Evolutionary conservation across 129 eudicot species (phyloP).

Genomic region (Scalesia atractyloides): DNA sequence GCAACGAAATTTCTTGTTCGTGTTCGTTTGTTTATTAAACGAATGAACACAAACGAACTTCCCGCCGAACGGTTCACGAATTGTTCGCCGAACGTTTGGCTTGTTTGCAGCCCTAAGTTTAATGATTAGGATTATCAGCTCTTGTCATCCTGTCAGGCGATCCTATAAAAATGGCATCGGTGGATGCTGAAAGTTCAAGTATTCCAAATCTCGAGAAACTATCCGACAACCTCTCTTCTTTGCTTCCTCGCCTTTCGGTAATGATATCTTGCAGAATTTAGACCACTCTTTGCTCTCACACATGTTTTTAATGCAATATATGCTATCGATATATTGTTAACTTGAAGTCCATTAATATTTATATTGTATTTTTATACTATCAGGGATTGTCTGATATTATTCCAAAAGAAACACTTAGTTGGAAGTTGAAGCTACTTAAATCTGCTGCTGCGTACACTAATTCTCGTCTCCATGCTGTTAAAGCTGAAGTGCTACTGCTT

Average conservation of each 20-base stretch:
- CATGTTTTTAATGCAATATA: constrained; percentile 1
- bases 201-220: constrained; percentile 57
- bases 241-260: constrained; percentile 82
- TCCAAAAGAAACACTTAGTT: constrained; percentile 75
- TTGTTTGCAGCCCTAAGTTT: too few species aligned
- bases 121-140: background rate
- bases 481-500: constrained; percentile 87
- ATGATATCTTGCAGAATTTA: constrained; percentile 26
- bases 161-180: constrained; percentile 85
- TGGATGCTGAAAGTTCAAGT: constrained; percentile 38
- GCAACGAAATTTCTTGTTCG: too few species aligned
- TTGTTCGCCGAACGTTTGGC: too few species aligned
- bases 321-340: background rate
- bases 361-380: background rate
- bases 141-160: constrained; percentile 61
- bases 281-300: background rate
- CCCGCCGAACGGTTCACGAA: too few species aligned
- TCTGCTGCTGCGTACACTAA: constrained; percentile 78
- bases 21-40: too few species aligned
- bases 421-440: constrained; percentile 84
- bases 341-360: background rate
- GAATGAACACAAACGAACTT: too few species aligned
- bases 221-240: constrained; percentile 55
- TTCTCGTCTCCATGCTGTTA: constrained; percentile 88
- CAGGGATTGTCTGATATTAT: constrained; percentile 78